phyloP scores from a whole-genome alignment of 805 yeast species.

The Maudiozyma bulderi region DNA sequence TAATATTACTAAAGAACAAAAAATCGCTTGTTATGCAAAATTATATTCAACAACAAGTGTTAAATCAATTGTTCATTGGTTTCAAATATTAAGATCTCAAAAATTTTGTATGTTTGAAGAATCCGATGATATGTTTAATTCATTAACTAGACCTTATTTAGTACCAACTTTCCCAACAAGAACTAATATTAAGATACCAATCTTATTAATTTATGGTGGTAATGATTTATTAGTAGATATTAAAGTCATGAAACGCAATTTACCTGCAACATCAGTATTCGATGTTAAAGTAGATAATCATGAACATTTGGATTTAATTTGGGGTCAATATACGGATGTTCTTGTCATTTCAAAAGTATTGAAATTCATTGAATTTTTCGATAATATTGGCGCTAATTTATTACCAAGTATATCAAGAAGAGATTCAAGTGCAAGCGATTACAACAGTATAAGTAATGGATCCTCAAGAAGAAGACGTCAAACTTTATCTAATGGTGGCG shows the following conservation, averaged over 20 bases:
- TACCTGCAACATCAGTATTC: constrained; percentile 46
- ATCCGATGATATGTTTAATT: constrained; percentile 30
- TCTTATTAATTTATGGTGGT: constrained; percentile 70
- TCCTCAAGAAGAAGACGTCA: neutral
- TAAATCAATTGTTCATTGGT: constrained; percentile 92
- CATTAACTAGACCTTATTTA: constrained; percentile 30
- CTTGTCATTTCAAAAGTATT: constrained; percentile 37
- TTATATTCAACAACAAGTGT: constrained; percentile 87
- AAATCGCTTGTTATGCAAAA: constrained; percentile 73
- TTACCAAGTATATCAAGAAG: constrained; percentile 1
- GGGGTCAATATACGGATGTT: constrained; percentile 64
- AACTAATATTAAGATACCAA: constrained; percentile 59
- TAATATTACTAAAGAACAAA: constrained; percentile 67
- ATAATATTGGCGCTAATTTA: constrained; percentile 2
- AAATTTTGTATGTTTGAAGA: constrained; percentile 89
- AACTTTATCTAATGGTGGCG: neutral
- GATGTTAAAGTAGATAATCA: constrained; percentile 54
- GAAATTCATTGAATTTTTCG: constrained; percentile 29
- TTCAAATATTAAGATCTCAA: constrained; percentile 70
- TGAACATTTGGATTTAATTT: constrained; percentile 83
- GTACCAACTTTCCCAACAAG: constrained; percentile 44
- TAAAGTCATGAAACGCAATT: constrained; percentile 54
- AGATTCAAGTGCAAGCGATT: neutral
- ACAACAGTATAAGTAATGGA: too few relatives aligned
- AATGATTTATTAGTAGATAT: constrained; percentile 82